phyloP scores from a whole-genome alignment of 345 rosid species.

The Erodium maritimum region DNA sequence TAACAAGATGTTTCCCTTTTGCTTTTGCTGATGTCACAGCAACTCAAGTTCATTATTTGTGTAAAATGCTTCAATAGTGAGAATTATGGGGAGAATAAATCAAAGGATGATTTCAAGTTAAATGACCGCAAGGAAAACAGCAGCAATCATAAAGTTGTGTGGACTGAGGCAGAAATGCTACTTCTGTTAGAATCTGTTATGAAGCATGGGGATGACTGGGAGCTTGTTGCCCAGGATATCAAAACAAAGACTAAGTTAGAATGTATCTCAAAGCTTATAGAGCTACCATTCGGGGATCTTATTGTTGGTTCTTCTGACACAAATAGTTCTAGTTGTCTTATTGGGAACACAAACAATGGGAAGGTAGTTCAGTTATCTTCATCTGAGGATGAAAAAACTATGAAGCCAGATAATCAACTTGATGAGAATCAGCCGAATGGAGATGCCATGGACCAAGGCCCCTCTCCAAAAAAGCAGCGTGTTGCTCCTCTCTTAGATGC shows the following conservation, averaged over 20 bases:
- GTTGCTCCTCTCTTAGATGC: constrained; percentile 28
- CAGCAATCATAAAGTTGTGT: constrained; percentile 24
- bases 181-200: constrained; percentile 67
- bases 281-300: constrained; percentile 78
- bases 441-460: constrained; percentile 30
- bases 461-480: constrained; percentile 45
- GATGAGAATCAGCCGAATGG: constrained; percentile 28
- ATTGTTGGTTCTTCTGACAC: constrained; percentile 32
- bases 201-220: constrained; percentile 89
- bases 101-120: constrained; percentile 45
- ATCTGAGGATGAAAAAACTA: constrained; percentile 20
- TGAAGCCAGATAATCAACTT: constrained; percentile 21
- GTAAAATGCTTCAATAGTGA: constrained; percentile 50
- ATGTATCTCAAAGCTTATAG: constrained; percentile 76
- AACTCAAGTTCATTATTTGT: constrained; percentile 42
- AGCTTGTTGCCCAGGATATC: constrained; percentile 69
- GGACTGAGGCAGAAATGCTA: constrained; percentile 84
- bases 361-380: constrained; percentile 21
- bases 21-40: constrained; percentile 11
- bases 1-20: not conserved
- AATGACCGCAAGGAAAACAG: constrained; percentile 17
- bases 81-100: constrained; percentile 46
- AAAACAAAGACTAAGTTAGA: constrained; percentile 61
- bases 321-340: constrained; percentile 14
- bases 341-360: constrained; percentile 11